Base-by-base conservation (phyloP, 2,329 filamentous ascomycete species). In the Cytospora piceae region DNA sequence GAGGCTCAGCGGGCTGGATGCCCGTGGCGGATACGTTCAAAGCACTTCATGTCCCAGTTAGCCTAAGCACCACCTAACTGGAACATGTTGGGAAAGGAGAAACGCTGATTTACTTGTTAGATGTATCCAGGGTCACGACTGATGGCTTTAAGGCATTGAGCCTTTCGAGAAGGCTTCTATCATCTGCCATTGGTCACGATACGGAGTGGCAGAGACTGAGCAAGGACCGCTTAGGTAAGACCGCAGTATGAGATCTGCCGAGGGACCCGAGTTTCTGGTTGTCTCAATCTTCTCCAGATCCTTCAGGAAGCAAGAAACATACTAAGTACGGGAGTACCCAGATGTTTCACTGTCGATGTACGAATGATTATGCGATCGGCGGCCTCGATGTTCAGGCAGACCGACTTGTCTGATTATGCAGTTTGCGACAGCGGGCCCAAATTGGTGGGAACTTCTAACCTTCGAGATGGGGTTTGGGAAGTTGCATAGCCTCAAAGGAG, bases 141-240 rank as follows among this genome's bases (percentile, higher is more conserved):
- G 74, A 76, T 5, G 77, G 71, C 73, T 81, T 80, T 46, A 87
- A 75, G 12, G 85, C 85, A 60, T 85, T 84, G 34, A 87, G 77
- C 34, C 85, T 81, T 64, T 84, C 81, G 27, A 87, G 75, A 29
- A 87, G 75, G 24, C 80, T 80, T 67, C 76, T 79, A 69, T 86
- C 83, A 32, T 61, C 59, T 27, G 66, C 63, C 66, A 68, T 68
- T 58, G 42, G 56, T 60, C 52, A 37, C 27, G 27, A 9, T 29
- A n/a, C 29, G 51, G 22, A 14, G 32, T 27, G 46, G 11, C 39
- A 32, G 58, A 49, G 49, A 57, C 55, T 51, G 39, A 57, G 53
- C 22, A 34, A 15, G 4, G 0, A 22, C 29, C 27, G 39, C 42
- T 57, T 42, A 46, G 56, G 29, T 63, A 49, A 63, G 53, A 39